phyloP scores from a whole-genome alignment of 768 basidiomycete genomes.

The Boletus speciosus region DNA sequence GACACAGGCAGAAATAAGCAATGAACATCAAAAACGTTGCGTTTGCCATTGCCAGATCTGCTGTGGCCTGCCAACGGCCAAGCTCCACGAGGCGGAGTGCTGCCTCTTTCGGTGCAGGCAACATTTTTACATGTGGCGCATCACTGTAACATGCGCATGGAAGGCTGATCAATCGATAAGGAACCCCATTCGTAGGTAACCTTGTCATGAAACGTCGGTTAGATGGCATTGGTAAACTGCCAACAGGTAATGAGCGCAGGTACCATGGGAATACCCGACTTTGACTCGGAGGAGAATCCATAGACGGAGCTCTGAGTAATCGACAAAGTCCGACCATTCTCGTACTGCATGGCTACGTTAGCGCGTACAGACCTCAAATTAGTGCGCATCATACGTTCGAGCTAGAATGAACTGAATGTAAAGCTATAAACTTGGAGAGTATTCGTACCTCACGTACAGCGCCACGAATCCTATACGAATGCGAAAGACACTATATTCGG shows the following conservation, averaged over 20 bases:
- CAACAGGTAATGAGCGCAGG: background rate
- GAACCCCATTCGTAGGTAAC: background rate
- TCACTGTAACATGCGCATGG: background rate
- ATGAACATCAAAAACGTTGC: slow-evolving; percentile 9
- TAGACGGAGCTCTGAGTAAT: background rate
- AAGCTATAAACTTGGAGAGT: background rate
- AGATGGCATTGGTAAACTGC: slow-evolving; percentile 2
- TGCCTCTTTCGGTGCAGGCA: background rate
- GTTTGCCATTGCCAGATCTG: background rate
- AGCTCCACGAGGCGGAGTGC: slow-evolving; percentile 16
- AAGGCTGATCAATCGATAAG: background rate
- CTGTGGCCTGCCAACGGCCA: slow-evolving; percentile 18
- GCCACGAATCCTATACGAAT: background rate
- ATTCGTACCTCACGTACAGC: slow-evolving; percentile 10
- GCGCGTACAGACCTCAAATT: background rate
- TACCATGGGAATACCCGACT: background rate
- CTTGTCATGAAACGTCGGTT: slow-evolving; percentile 1
- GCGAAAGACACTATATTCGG: background rate
- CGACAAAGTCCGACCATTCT: background rate
- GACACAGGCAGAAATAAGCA: background rate
- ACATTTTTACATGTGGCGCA: slow-evolving; percentile 2
- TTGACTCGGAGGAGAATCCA: background rate
- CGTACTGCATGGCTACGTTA: background rate
- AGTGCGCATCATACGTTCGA: background rate
- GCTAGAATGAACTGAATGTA: background rate